phyloP scores from a whole-genome alignment of 2,329 filamentous ascomycete species.

The Erysiphe pulchra region DNA sequence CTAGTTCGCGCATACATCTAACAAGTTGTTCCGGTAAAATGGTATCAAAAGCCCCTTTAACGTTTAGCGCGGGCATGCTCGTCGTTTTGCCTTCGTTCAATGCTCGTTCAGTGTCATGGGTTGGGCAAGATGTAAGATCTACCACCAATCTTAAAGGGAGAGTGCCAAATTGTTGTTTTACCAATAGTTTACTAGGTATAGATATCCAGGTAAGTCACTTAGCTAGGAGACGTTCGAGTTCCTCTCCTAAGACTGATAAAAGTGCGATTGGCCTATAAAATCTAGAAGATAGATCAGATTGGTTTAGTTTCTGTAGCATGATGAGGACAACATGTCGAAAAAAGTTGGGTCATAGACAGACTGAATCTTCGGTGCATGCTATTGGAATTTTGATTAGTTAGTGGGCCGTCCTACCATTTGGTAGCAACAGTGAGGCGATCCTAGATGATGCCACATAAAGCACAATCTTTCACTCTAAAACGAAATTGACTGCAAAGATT shows the following conservation, averaged over 20 bases:
- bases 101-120: neutral
- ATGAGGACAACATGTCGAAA: too few species aligned
- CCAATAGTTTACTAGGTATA: neutral
- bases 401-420: too few species aligned
- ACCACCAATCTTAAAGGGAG: neutral
- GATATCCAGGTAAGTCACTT: neutral
- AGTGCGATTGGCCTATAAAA: neutral
- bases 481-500: too few species aligned
- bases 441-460: too few species aligned
- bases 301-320: too few species aligned
- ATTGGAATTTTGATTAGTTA: too few species aligned
- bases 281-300: too few species aligned
- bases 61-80: neutral
- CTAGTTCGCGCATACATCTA: neutral
- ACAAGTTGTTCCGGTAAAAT: neutral
- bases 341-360: too few species aligned
- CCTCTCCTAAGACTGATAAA: neutral
- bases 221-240: neutral
- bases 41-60: neutral
- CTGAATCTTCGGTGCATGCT: too few species aligned
- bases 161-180: neutral
- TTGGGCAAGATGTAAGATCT: neutral
- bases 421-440: too few species aligned
- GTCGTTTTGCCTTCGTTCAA: neutral
- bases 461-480: too few species aligned